Evolutionary conservation across 306 rosid species (phyloP).

Genomic region (Acacia acuminata): DNA sequence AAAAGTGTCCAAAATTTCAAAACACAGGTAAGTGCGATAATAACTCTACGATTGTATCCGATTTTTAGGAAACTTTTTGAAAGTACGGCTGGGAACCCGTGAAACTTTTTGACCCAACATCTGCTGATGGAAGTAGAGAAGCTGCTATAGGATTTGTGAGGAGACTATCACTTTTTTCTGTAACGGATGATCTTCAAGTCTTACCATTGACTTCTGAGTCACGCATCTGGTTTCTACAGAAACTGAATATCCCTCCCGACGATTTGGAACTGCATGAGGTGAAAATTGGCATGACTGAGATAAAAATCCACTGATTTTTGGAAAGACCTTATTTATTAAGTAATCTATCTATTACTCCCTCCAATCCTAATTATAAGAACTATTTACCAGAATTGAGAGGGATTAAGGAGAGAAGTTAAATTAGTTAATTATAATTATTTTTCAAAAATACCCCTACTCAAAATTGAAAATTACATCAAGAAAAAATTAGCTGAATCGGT

Average conservation of each 20-base stretch:
- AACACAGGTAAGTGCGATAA: not conserved
- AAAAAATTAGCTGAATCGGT: too few relatives aligned
- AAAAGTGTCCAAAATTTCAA: not conserved
- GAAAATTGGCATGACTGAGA: conserved; percentile 2
- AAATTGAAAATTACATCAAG: too few relatives aligned
- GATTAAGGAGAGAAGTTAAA: too few relatives aligned
- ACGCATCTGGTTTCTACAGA: conserved; percentile 29
- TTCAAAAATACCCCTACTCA: too few relatives aligned
- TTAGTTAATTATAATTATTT: too few relatives aligned
- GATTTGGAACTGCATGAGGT: conserved; percentile 41
- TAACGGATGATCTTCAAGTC: conserved; percentile 37
- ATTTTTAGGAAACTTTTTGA: too few relatives aligned
- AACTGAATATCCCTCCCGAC: conserved; percentile 33
- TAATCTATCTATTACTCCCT: too few relatives aligned
- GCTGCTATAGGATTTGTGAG: conserved; percentile 32
- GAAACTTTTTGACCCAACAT: conserved; percentile 37
- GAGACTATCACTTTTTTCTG: conserved; percentile 35
- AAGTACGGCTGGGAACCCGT: not conserved
- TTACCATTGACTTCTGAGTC: conserved; percentile 24
- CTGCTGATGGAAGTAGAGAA: conserved; percentile 11
- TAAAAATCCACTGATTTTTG: not conserved
- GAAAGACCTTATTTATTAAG: too few relatives aligned
- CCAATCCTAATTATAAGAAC: too few relatives aligned
- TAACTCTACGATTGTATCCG: too few relatives aligned
- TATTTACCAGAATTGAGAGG: too few relatives aligned